These are phyloP conservation scores for Oenanthe javanica DNA, from an alignment of 140 eudicot genomes.

Conservation along the genomic window DNA sequence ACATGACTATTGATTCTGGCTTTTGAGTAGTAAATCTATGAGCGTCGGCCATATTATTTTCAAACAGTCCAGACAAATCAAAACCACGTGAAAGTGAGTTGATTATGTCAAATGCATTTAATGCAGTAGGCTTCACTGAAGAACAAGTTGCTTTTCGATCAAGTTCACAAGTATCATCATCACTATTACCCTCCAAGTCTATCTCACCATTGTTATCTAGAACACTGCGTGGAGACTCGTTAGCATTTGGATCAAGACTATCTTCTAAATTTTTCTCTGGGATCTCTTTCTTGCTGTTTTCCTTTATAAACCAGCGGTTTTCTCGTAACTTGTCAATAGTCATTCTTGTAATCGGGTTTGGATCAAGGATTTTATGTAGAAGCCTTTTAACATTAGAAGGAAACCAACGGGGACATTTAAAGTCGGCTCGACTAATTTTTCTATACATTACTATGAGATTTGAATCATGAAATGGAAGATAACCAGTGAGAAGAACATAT, in stretches of 20 bases:
- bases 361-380: slow-evolving; percentile 20
- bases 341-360: slow-evolving; percentile 21
- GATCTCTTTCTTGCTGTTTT: neutral
- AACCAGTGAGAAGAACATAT: slow-evolving; percentile 32
- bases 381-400: slow-evolving; percentile 21
- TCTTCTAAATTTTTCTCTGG: neutral
- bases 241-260: neutral
- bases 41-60: neutral
- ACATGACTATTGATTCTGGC: neutral
- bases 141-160: neutral
- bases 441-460: slow-evolving; percentile 32
- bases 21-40: slow-evolving; percentile 1
- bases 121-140: neutral
- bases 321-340: slow-evolving; percentile 19
- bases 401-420: slow-evolving; percentile 29
- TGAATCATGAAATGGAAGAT: slow-evolving; percentile 32
- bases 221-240: neutral
- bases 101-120: slow-evolving; percentile 9
- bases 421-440: slow-evolving; percentile 24
- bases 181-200: neutral
- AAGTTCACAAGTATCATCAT: neutral
- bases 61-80: slow-evolving; percentile 6
- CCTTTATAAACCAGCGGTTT: slow-evolving; percentile 25
- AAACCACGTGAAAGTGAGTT: neutral
- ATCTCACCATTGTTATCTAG: neutral